Evolutionary conservation across 495 filamentous ascomycete genomes (phyloP).

Genomic region (Glonium stellatum): DNA sequence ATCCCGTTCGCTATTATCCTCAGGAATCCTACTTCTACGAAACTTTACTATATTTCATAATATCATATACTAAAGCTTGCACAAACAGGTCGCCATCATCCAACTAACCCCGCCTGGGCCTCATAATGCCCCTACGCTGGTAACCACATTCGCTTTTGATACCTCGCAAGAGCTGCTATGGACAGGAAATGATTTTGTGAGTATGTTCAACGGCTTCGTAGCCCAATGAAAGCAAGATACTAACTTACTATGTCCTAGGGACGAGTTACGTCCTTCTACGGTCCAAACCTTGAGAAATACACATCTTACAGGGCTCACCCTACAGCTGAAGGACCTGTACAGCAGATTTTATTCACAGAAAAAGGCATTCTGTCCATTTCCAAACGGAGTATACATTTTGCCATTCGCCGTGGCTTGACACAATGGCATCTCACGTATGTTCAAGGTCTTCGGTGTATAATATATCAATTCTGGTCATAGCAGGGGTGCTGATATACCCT

Average conservation of each 20-base stretch:
- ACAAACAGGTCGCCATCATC: constrained; percentile 60
- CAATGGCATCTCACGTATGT: constrained; percentile 75
- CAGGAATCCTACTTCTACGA: not conserved
- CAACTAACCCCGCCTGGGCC: constrained; percentile 59
- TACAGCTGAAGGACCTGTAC: constrained; percentile 59
- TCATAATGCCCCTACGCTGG: constrained; percentile 56
- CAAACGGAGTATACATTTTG: constrained; percentile 74
- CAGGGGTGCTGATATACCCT: not conserved
- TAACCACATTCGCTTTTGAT: constrained; percentile 77
- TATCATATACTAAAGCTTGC: constrained; percentile 29
- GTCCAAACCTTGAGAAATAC: constrained; percentile 68
- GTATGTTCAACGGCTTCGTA: constrained; percentile 25
- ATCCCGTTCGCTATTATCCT: not conserved
- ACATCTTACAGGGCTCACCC: constrained; percentile 70
- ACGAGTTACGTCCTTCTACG: constrained; percentile 76
- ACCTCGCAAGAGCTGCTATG: constrained; percentile 81
- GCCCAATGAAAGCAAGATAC: not conserved
- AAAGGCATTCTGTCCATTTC: constrained; percentile 77
- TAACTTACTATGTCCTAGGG: constrained; percentile 48
- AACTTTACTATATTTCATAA: not conserved
- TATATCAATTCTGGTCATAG: not conserved
- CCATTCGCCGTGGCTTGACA: constrained; percentile 67
- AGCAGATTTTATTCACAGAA: constrained; percentile 79
- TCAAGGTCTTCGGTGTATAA: constrained; percentile 1
- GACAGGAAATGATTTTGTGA: constrained; percentile 82